A percentile compares a stretch with the other conserved stretches of the same genome.
Conservation (phyloP, 305 asterid species). For the Withania somnifera region DNA sequence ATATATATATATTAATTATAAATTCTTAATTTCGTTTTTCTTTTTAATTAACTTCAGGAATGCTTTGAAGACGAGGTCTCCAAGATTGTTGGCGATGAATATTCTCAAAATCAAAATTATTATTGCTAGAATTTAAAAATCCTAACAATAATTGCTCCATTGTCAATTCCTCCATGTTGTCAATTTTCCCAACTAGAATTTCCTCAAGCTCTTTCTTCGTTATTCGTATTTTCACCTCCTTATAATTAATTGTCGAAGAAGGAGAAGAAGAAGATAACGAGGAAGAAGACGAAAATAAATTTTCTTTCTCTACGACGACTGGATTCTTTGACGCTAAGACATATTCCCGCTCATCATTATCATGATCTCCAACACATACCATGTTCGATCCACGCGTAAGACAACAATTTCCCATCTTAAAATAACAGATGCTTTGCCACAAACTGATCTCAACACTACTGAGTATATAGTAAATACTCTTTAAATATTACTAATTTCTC, state of each 20-base stretch:
- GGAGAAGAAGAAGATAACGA: not conserved
- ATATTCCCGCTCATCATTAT: constrained; percentile 7
- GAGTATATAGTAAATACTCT: not conserved
- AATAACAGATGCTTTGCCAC: not conserved
- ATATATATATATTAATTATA: not conserved
- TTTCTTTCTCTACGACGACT: not conserved
- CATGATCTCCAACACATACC: constrained; percentile 8
- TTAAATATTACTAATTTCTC: not conserved
- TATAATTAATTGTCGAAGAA: not conserved
- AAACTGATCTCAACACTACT: not conserved
- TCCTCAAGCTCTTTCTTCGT: constrained; percentile 16
- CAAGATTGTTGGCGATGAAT: constrained; percentile 11
- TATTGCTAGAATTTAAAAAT: not conserved
- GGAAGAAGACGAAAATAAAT: not conserved
- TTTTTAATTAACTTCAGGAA: constrained; percentile 17
- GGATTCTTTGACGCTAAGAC: not conserved
- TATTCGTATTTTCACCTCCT: constrained; percentile 17
- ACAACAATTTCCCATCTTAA: constrained; percentile 18
- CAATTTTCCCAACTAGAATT: constrained; percentile 7
- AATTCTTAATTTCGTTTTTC: not conserved
- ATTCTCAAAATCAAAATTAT: not conserved
- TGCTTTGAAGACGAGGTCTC: constrained; percentile 25
- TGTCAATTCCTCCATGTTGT: constrained; percentile 14
- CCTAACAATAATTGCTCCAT: constrained; percentile 21
- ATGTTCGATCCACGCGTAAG: constrained; percentile 2